These are phyloP conservation scores for Phylloporus sp. DNA, from an alignment of 768 basidiomycete genomes.

Conservation along the genomic window DNA sequence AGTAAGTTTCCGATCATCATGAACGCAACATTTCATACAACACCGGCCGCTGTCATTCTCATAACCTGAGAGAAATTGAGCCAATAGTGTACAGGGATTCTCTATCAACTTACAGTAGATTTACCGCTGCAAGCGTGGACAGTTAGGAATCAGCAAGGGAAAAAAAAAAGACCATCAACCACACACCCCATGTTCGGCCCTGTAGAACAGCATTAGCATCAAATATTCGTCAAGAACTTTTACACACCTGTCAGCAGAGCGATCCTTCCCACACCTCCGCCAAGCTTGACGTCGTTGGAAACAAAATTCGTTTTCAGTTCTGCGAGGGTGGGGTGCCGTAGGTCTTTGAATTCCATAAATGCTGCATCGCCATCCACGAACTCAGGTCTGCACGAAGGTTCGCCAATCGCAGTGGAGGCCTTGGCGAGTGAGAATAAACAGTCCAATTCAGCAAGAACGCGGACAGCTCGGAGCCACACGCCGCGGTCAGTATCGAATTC, in stretches of 20 bases:
- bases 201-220: slow-evolving; percentile 21
- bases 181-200: slow-evolving; percentile 88
- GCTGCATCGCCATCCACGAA: slow-evolving; percentile 79
- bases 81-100: neutral
- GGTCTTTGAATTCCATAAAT: slow-evolving; percentile 80
- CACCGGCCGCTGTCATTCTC: slow-evolving; percentile 94
- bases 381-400: slow-evolving; percentile 90
- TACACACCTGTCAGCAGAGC: slow-evolving; percentile 78
- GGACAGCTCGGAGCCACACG: slow-evolving; percentile 78
- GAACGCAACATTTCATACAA: slow-evolving; percentile 44
- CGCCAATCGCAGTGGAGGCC: slow-evolving; percentile 83
- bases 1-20: slow-evolving; percentile 1
- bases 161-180: neutral
- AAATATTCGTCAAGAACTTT: neutral
- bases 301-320: slow-evolving; percentile 81
- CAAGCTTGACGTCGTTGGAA: slow-evolving; percentile 87
- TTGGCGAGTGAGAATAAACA: slow-evolving; percentile 91
- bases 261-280: slow-evolving; percentile 69
- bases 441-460: slow-evolving; percentile 92
- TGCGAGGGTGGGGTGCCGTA: slow-evolving; percentile 81
- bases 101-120: slow-evolving; percentile 52
- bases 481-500: slow-evolving; percentile 82
- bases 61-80: slow-evolving; percentile 48
- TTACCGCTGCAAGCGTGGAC: slow-evolving; percentile 52
- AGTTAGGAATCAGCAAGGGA: neutral